Evolutionary conservation across 257 asterid species (phyloP), one percentile per base, ranked within the genome.

Genomic region (Solanum chilense): DNA sequence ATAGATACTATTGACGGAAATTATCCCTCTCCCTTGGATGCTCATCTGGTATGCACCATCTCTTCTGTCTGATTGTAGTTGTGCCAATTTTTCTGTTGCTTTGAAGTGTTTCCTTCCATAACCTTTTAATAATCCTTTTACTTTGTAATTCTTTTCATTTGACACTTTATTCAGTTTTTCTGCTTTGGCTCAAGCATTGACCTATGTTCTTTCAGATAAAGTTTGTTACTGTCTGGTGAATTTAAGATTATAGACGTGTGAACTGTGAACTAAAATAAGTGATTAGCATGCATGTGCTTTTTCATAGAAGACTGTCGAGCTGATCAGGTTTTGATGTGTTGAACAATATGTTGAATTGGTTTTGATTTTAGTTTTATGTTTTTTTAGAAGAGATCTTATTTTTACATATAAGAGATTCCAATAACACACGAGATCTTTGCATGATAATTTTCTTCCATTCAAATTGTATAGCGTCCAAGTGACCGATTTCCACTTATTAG

Each of bases 21-120:
- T 89, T 96, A 92, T 90, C 99, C 98, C 41, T 86, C 92, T 44
- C 98, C 99, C 49, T 92, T 94, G 86, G 98, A 95, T 90, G 98
- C 98, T 91, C 93, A 95, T 89, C 90, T 96, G 98, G 98, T 96
- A 89, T 73, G 56, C 60, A 74, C 86, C 66, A 78, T 87, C 29
- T 12, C 27, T 45, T 4, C 33, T 49, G 27, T n/a, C 33, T 39
- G 82, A 39, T 81, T 80, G 70, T 20, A 69, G 9, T 29, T 45
- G 64, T 45, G 41, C 84, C 42, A 78, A 35, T 49, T 74, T 85
- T 37, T 41, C 41, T 31, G 83, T 86, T 31, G 74, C 31, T 35
- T 29, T 25, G 84, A 44, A 14, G 66, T 78, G 8, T 78, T 78
- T 78, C 64, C 84, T 56, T 44, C 84, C 64, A 16, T 25, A 27